Percentiles rank a stretch among this genome's conserved stretches.
Evolutionary conservation across 2,329 filamentous ascomycete species (phyloP).

Genomic region (Tetracladium maxilliforme): DNA sequence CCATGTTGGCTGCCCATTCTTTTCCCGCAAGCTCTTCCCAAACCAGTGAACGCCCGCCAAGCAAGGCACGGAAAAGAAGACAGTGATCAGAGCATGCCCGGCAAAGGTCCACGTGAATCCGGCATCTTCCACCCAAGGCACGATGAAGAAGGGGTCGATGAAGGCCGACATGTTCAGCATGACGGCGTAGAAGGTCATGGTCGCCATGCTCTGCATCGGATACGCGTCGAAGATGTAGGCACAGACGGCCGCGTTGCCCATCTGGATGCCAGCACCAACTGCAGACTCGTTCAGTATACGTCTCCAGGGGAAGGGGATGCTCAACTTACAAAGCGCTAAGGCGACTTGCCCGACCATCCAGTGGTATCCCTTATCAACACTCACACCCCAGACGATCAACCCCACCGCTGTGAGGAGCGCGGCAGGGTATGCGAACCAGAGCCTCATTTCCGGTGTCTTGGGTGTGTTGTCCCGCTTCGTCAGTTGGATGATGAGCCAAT

Average conservation of each 20-base stretch:
- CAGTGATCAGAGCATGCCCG: conserved; percentile 13
- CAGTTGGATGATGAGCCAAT: conserved; percentile 29
- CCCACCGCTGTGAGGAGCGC: conserved; percentile 30
- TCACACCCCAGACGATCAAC: conserved; percentile 37
- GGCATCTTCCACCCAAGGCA: conserved; percentile 10
- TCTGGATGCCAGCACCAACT: conserved; percentile 39
- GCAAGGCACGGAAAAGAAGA: no score
- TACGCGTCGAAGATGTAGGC: conserved; percentile 40
- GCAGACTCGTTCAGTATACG: conserved; percentile 2
- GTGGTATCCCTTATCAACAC: conserved; percentile 33
- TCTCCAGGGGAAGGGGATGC: not conserved
- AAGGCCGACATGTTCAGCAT: conserved; percentile 25
- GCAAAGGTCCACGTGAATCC: conserved; percentile 14
- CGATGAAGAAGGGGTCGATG: conserved; percentile 12
- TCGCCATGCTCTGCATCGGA: conserved; percentile 35
- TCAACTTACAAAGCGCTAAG: conserved; percentile 33
- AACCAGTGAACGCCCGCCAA: no score
- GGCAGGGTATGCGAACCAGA: conserved; percentile 40
- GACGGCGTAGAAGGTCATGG: conserved; percentile 38
- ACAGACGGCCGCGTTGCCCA: conserved; percentile 36
- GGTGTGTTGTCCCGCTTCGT: conserved; percentile 24
- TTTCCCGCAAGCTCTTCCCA: no score
- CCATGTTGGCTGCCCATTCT: no score
- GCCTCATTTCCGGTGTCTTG: conserved; percentile 34
- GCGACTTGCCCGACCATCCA: conserved; percentile 42